Percentiles rank a stretch among this genome's conserved stretches.
Conservation (phyloP, 2,329 filamentous ascomycete genomes). For the Aspergillus sp. region DNA sequence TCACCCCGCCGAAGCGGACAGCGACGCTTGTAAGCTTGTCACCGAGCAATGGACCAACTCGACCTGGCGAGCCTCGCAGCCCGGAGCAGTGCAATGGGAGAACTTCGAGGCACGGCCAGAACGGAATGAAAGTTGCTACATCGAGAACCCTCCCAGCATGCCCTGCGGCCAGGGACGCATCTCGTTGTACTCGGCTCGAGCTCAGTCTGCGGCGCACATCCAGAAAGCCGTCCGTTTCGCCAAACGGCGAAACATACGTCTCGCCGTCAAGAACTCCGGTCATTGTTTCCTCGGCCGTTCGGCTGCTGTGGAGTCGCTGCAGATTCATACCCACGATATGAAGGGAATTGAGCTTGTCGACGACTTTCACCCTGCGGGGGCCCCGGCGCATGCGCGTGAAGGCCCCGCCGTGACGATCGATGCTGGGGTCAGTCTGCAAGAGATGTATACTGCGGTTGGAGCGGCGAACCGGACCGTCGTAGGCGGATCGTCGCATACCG, state of each 20-base stretch:
- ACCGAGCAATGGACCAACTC: constrained; percentile 23
- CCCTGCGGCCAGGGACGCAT: constrained; percentile 36
- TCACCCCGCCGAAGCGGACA: constrained; percentile 19
- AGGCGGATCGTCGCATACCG: constrained; percentile 11
- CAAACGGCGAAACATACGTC: constrained; percentile 17
- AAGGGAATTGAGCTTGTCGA: constrained; percentile 7
- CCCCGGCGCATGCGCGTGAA: constrained; percentile 16
- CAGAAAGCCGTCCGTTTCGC: constrained; percentile 40
- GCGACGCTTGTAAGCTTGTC: constrained; percentile 15
- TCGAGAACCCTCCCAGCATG: constrained; percentile 22
- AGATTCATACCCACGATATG: constrained; percentile 22
- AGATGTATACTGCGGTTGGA: constrained; percentile 11
- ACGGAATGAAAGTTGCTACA: constrained; percentile 35
- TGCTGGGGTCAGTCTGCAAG: constrained; percentile 10
- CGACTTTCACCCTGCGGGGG: constrained; percentile 8
- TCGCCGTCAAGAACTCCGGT: constrained; percentile 15
- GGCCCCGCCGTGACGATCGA: constrained; percentile 6
- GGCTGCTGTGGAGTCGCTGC: constrained; percentile 33
- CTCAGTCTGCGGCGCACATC: constrained; percentile 30
- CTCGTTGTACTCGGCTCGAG: constrained; percentile 36
- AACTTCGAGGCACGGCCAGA: constrained; percentile 42
- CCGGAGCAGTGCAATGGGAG: constrained; percentile 35
- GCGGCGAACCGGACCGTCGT: constrained; percentile 3
- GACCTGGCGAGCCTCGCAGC: constrained; percentile 34
- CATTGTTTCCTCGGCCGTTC: constrained; percentile 17